Evolutionary conservation across 257 asterid species (phyloP).

Genomic region (Paraleonurus japonicus): DNA sequence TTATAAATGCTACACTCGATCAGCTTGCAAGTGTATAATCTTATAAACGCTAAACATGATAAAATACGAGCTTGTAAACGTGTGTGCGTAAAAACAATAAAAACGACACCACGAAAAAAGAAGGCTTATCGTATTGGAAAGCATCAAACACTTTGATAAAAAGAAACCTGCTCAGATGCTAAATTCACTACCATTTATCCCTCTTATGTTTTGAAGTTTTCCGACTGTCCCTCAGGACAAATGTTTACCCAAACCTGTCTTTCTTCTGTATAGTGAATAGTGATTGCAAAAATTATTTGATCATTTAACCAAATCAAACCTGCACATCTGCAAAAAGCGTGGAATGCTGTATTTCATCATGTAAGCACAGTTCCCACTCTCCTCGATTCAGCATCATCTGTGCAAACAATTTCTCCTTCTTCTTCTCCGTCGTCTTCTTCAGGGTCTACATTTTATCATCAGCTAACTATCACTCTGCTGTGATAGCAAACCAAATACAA

Average conservation of each 20-base stretch:
- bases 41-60: background rate
- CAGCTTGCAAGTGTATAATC: too few relatives aligned
- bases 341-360: background rate
- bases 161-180: background rate
- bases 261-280: background rate
- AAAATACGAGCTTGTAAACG: too few relatives aligned
- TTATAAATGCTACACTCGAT: background rate
- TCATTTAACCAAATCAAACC: background rate
- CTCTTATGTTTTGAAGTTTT: background rate
- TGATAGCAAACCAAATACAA: background rate
- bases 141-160: background rate
- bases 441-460: constrained; percentile 17
- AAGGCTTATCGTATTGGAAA: background rate
- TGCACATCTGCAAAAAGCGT: background rate
- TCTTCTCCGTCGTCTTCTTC: background rate
- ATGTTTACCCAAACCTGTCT: background rate
- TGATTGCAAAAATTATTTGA: background rate
- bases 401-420: constrained; percentile 25
- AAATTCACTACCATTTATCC: background rate
- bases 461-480: constrained; percentile 12
- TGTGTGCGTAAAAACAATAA: too few relatives aligned
- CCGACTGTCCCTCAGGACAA: background rate
- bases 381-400: background rate
- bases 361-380: background rate
- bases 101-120: background rate